phyloP scores from a whole-genome alignment of 2,329 filamentous ascomycete species.

The Trichoderma endophyticum region DNA sequence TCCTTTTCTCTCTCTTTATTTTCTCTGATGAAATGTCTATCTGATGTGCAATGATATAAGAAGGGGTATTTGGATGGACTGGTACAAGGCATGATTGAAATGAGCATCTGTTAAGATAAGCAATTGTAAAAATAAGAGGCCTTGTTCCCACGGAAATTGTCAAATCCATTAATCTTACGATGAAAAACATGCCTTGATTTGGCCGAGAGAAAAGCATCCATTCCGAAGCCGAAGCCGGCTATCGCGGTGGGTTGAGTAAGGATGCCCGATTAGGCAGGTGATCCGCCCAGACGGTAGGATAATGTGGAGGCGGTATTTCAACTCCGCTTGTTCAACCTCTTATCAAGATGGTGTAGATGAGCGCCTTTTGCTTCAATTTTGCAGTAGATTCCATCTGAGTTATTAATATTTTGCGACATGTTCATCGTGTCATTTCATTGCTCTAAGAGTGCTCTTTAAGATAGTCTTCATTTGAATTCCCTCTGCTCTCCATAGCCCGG shows the following conservation, averaged over 20 bases:
- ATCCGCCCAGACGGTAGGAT: not conserved
- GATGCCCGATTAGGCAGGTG: not conserved
- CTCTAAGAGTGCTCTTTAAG: not conserved
- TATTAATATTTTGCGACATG: no score
- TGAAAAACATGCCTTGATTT: not conserved
- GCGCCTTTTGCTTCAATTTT: not conserved
- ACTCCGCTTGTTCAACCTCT: not conserved
- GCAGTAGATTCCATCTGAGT: not conserved
- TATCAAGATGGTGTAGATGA: not conserved
- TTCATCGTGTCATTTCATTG: not conserved
- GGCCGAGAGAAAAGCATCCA: not conserved
- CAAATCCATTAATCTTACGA: not conserved
- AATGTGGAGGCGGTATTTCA: not conserved
- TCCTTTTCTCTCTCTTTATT: not conserved
- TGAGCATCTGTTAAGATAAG: not conserved
- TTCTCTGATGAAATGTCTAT: not conserved
- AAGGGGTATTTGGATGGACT: not conserved
- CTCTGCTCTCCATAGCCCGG: no score
- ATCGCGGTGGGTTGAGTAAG: not conserved
- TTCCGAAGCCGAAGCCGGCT: not conserved
- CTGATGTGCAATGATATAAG: not conserved
- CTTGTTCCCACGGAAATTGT: not conserved
- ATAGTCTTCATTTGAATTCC: not conserved
- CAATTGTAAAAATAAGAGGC: not conserved
- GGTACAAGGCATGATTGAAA: not conserved